Base-by-base conservation (phyloP, 192 early-diverging fungal genomes). In the Coemansia sp. region DNA sequence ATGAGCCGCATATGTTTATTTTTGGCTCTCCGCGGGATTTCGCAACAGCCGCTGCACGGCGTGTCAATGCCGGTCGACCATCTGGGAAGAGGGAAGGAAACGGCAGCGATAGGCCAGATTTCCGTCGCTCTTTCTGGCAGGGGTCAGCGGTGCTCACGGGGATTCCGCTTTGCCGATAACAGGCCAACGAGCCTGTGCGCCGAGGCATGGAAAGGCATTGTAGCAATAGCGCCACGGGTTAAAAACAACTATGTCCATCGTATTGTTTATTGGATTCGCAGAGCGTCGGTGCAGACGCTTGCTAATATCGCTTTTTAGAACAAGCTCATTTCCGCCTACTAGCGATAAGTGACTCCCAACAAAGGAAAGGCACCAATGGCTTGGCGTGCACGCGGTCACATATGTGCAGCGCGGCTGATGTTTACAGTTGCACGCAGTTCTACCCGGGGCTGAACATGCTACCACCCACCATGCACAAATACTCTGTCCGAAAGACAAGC, bases 11-110 rank as follows among this genome's bases (percentile, higher is more conserved):
- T 35, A 9, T 35, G 33, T 35, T 35, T 35, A 35, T 35, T 35
- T 35, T 35, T 35, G 33, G 33, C 33, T 46, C 22, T 46, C 44
- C 44, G 44, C 44, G 22, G 44, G 44, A 46, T 46, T 46, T 18
- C 44, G n/a, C 44, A 22, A 46, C 44, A 19, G 44, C 44, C 44
- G 44, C 44, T 46, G 44, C 44, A 46, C 19, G 22, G 22, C 19
- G 22, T 46, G 44, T 22, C 44, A 46, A 46, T 46, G n/a, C n/a
- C 44, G 22, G 22, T n/a, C n/a, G n/a, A 14, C 11, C 12, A 35
- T 35, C 33, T 35, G 33, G 33, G 33, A 35, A 35, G 33, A 35
- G 33, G 1, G 1, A 14, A 35, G 33, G n/a, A n/a, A n/a, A n/a
- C n/a, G n/a, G n/a, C n/a, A n/a, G 33, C 8, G 33, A 35, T 10